Base-by-base conservation (phyloP, 345 rosid genomes). In the Eucalyptus sideroxylon region DNA sequence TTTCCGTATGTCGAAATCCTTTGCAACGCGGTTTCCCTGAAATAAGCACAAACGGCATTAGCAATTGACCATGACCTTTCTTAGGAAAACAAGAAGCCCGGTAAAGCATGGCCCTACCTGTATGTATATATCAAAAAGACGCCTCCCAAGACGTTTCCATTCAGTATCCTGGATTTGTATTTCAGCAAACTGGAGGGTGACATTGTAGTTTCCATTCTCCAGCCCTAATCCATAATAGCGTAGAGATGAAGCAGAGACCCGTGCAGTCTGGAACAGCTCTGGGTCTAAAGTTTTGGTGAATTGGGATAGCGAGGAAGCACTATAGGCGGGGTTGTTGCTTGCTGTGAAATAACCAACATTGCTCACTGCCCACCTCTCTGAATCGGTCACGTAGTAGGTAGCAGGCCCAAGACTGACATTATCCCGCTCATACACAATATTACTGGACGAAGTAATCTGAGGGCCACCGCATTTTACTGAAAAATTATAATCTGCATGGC, bases 191-290 rank as follows among this genome's bases (percentile, higher is more conserved):
- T 51, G 91, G 60, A 95, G 93, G 26, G 60, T 87, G 67, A 95
- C 93, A 59, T 56, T 95, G 90, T 97, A 97, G 92, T 93, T 94
- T 31, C 98, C 99, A 93, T 96, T 96, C 90, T 97, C 89, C 49
- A 96, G 97, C 45, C 99, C 98, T 91, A 97, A 89, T 24, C 98
- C 98, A 51, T 94, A 97, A 91, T 96, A 96, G 90, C 97, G 93
- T 81, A 97, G 87, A 27, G 99, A 96, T 14, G 97, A 94, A 88
- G 97, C 94, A 50, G 99, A 95, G 44, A 94, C 11, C 88, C 96
- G 92, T 5, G 97, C 95, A 34, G 95, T 92, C 91, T 91, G 92
- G 86, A 93, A 80, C 34, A 94, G 86, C 88, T 90, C 45, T 44
- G 45, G 1, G 45, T 44, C 45, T 44, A 44, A 44, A 44, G 45